Conservation (phyloP, 345 rosid species). For the Euphorbia lathyris region DNA sequence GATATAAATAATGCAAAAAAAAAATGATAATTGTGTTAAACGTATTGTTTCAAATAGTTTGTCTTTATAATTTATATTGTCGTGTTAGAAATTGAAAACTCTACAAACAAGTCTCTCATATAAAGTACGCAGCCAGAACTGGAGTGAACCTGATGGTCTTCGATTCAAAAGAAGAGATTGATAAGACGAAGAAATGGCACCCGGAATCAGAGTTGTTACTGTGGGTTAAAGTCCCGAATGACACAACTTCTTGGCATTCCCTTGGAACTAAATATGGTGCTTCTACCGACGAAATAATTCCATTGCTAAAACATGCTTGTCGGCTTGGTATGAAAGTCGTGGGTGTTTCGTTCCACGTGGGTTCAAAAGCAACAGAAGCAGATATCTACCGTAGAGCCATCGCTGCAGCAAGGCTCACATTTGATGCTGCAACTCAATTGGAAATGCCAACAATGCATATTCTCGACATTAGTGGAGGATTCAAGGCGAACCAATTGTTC, state of each 20-base stretch:
- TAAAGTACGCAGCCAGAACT: conserved; percentile 29
- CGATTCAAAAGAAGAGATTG: no score
- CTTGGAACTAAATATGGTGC: conserved; percentile 29
- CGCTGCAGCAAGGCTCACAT: conserved; percentile 21
- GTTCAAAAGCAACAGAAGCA: no score
- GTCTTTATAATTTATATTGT: no score
- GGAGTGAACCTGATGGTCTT: conserved; percentile 35
- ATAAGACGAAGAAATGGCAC: conserved; percentile 32
- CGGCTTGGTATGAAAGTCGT: no score
- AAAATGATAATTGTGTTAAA: no score
- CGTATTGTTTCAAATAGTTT: no score
- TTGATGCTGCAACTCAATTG: conserved; percentile 21
- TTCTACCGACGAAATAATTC: conserved; percentile 13
- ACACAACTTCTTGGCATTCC: conserved; percentile 12
- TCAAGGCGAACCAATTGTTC: no score
- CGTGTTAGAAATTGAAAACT: no score
- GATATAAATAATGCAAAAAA: no score
- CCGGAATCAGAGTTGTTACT: conserved; percentile 25
- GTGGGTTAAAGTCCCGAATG: conserved; percentile 22
- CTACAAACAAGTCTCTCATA: conserved; percentile 35
- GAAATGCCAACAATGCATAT: conserved; percentile 28
- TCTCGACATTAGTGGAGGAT: no score
- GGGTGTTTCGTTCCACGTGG: no score
- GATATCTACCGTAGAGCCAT: no score
- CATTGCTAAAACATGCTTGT: conserved; percentile 31